Conservation (phyloP, 2,329 filamentous ascomycete genomes). For the Ophiostoma sp. region DNA sequence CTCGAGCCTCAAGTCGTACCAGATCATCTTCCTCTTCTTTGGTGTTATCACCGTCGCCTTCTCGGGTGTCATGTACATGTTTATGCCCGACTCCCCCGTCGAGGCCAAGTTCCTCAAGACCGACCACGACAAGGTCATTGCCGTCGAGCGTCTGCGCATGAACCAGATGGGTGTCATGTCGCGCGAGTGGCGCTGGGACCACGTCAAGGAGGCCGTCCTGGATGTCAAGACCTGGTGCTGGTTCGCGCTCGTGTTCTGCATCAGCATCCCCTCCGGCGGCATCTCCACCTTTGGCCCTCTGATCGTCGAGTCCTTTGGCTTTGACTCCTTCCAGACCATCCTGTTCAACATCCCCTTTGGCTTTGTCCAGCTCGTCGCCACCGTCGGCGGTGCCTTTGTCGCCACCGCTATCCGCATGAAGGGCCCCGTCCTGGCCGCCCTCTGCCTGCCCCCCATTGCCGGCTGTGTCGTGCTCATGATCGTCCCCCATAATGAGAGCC, state of each 20-base stretch:
- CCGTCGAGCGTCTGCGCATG: constrained; percentile 49
- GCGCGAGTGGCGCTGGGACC: constrained; percentile 47
- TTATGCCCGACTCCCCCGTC: constrained; percentile 47
- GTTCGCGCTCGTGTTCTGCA: constrained; percentile 50
- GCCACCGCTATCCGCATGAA: constrained; percentile 53
- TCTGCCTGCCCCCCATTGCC: constrained; percentile 31
- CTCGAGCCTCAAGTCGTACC: constrained; percentile 39
- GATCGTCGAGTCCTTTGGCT: constrained; percentile 50
- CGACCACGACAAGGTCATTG: constrained; percentile 48
- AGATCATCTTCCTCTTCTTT: constrained; percentile 52
- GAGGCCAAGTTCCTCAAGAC: constrained; percentile 46
- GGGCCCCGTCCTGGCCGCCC: constrained; percentile 40
- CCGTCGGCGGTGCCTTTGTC: constrained; percentile 50
- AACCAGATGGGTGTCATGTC: constrained; percentile 53
- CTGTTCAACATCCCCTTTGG: constrained; percentile 53
- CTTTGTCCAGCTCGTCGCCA: constrained; percentile 52
- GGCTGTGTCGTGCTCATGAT: constrained; percentile 32
- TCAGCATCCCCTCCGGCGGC: constrained; percentile 52
- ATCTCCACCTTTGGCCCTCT: constrained; percentile 49
- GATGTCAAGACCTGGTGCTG: constrained; percentile 59
- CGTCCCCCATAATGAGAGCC: constrained; percentile 26
- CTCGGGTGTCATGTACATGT: constrained; percentile 41
- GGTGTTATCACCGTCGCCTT: constrained; percentile 47
- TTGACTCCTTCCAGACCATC: constrained; percentile 46
- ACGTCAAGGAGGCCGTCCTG: constrained; percentile 48